These are phyloP conservation scores for Apiospora koreana DNA, from an alignment of 2,329 filamentous ascomycete species.

Conservation along the genomic window DNA sequence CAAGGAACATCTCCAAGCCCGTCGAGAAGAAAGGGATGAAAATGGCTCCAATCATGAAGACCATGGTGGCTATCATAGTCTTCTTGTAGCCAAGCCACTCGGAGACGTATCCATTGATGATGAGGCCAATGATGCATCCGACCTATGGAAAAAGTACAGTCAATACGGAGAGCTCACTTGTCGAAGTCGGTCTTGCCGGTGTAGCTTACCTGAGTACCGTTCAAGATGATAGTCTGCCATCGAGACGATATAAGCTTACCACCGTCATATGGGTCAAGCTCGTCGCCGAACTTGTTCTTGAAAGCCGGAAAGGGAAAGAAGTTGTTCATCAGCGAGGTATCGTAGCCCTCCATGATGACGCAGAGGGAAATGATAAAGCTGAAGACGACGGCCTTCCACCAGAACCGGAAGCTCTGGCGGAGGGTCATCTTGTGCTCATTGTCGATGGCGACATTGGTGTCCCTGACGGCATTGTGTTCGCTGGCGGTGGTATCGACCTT, in stretches of 20 bases:
- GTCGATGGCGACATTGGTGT: slow-evolving; percentile 14
- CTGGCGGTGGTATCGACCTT: slow-evolving; percentile 7
- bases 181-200: background rate
- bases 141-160: background rate
- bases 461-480: background rate
- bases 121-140: slow-evolving; percentile 15
- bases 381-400: slow-evolving; percentile 15
- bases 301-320: slow-evolving; percentile 17
- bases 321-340: slow-evolving; percentile 16
- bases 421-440: slow-evolving; percentile 15
- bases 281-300: slow-evolving; percentile 18
- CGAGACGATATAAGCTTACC: slow-evolving; percentile 14
- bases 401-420: slow-evolving; percentile 13
- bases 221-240: slow-evolving; percentile 17
- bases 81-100: slow-evolving; percentile 18
- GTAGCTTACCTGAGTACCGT: slow-evolving; percentile 13
- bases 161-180: background rate
- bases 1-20: slow-evolving; percentile 16
- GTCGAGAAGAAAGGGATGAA: slow-evolving; percentile 19
- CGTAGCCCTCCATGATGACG: slow-evolving; percentile 18
- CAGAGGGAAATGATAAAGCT: slow-evolving; percentile 17
- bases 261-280: slow-evolving; percentile 13
- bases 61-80: slow-evolving; percentile 15
- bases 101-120: slow-evolving; percentile 16
- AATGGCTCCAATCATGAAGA: slow-evolving; percentile 13